These are phyloP conservation scores for Ilyonectria robusta DNA, from an alignment of 2,329 filamentous ascomycete genomes.

Conservation along the genomic window DNA sequence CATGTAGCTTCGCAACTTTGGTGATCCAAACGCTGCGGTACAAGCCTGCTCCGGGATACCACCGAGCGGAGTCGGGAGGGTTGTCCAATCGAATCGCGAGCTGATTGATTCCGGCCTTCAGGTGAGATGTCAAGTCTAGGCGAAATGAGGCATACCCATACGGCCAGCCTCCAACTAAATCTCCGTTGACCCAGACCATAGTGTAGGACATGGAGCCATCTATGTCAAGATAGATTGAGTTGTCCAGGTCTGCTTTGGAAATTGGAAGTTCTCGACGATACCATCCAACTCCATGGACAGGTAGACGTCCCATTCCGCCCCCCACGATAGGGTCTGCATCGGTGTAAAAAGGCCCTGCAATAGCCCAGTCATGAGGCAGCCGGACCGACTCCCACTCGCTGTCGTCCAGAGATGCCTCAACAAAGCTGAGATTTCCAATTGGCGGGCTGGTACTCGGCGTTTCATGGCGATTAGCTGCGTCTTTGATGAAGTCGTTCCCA, in stretches of 20 bases:
- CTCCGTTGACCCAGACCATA: slow-evolving; percentile 66
- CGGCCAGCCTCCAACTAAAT: slow-evolving; percentile 66
- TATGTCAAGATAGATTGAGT: slow-evolving; percentile 61
- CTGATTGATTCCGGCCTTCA: slow-evolving; percentile 55
- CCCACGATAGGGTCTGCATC: slow-evolving; percentile 51
- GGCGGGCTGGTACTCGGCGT: slow-evolving; percentile 49
- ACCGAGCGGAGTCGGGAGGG: slow-evolving; percentile 62
- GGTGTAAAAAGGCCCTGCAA: slow-evolving; percentile 60
- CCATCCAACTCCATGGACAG: slow-evolving; percentile 68
- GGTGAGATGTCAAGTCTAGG: slow-evolving; percentile 63
- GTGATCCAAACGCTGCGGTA: slow-evolving; percentile 70
- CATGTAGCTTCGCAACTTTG: slow-evolving; percentile 60
- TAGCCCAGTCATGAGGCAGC: slow-evolving; percentile 66
- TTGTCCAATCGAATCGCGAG: slow-evolving; percentile 68
- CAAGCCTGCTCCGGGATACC: slow-evolving; percentile 68
- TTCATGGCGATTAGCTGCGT: slow-evolving; percentile 47
- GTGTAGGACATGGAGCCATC: slow-evolving; percentile 68
- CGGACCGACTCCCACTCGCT: slow-evolving; percentile 57
- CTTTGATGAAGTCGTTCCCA: slow-evolving; percentile 57
- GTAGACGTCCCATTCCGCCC: slow-evolving; percentile 60
- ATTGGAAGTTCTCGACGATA: slow-evolving; percentile 61
- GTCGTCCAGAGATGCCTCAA: slow-evolving; percentile 56
- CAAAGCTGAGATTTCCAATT: slow-evolving; percentile 50
- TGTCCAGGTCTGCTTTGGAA: slow-evolving; percentile 50
- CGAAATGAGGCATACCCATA: slow-evolving; percentile 67